A percentile compares a stretch with the other conserved stretches of the same genome.
These are phyloP conservation scores for Puccinia triticina DNA, from an alignment of 1,284 basidiomycete species.

Conservation along the genomic window DNA sequence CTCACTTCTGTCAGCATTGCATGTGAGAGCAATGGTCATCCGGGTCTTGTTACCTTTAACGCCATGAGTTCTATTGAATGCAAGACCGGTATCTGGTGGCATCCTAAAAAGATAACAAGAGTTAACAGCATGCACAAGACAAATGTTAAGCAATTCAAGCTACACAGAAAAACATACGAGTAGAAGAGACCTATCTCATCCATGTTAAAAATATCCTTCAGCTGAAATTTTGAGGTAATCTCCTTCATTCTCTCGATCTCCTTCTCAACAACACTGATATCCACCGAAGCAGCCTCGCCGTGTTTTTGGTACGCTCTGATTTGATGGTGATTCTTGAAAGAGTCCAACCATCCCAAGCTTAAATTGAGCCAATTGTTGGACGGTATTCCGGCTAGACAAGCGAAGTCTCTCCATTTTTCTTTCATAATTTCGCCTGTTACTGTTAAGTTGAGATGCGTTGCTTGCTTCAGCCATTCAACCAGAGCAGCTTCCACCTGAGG, in stretches of 20 bases:
- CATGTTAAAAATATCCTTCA: slow-evolving; percentile 25
- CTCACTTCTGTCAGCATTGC: slow-evolving; percentile 17
- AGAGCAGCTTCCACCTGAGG: slow-evolving; percentile 11
- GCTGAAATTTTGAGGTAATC: background rate
- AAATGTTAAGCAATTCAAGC: background rate
- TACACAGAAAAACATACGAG: background rate
- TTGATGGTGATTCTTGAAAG: slow-evolving; percentile 23
- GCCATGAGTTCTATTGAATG: slow-evolving; percentile 13
- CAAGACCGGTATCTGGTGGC: slow-evolving; percentile 9
- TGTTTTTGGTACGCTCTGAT: background rate
- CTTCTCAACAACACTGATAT: background rate
- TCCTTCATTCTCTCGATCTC: slow-evolving; percentile 8
- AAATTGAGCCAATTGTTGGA: slow-evolving; percentile 22
- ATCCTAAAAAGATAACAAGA: slow-evolving; percentile 11
- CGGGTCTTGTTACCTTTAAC: too few species aligned
- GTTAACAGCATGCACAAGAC: background rate
- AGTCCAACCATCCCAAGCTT: slow-evolving; percentile 15
- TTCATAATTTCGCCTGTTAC: slow-evolving; percentile 5
- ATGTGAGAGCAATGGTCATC: slow-evolving; percentile 1
- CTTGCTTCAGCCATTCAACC: slow-evolving; percentile 14
- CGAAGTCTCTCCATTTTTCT: slow-evolving; percentile 44
- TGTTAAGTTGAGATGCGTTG: background rate
- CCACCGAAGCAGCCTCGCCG: slow-evolving; percentile 19
- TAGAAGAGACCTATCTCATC: slow-evolving; percentile 30
- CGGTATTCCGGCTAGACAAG: slow-evolving; percentile 15